Conservation (phyloP, 2,329 filamentous ascomycete species). For the Diaporthe vaccinii region DNA sequence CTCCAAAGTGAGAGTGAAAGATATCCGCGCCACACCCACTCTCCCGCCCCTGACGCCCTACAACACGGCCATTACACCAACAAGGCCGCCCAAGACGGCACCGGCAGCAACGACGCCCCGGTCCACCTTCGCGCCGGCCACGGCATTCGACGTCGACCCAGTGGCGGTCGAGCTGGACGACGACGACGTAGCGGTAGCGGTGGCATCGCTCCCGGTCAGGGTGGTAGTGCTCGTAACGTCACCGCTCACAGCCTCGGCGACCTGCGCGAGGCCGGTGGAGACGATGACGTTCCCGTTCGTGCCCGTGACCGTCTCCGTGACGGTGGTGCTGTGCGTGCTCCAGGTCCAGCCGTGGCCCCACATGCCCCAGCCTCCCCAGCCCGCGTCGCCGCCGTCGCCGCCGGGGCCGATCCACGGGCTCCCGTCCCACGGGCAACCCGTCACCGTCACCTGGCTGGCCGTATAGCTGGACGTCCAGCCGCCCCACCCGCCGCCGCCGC, state of each 20-base stretch:
- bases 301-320: constrained; percentile 52
- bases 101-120: constrained; percentile 45
- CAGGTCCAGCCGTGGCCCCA: constrained; percentile 59
- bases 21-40: too few relatives aligned
- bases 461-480: constrained; percentile 51
- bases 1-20: too few relatives aligned
- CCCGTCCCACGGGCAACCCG: constrained; percentile 57
- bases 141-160: constrained; percentile 10
- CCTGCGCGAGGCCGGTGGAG: constrained; percentile 46
- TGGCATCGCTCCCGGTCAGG: constrained; percentile 40
- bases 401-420: constrained; percentile 57
- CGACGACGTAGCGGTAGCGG: constrained; percentile 36
- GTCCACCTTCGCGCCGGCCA: neutral
- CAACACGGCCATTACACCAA: constrained; percentile 48
- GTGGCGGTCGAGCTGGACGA: constrained; percentile 31
- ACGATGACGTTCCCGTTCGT: constrained; percentile 47
- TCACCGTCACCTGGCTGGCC: constrained; percentile 56
- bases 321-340: constrained; percentile 50
- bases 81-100: constrained; percentile 47
- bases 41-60: constrained; percentile 35
- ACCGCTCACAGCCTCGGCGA: constrained; percentile 51
- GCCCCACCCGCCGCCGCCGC: constrained; percentile 36
- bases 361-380: constrained; percentile 55
- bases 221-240: constrained; percentile 49
- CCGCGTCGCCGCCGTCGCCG: constrained; percentile 54